phyloP scores from a whole-genome alignment of 108 stramenopile genomes.

The Stephanodiscus minutulus region DNA sequence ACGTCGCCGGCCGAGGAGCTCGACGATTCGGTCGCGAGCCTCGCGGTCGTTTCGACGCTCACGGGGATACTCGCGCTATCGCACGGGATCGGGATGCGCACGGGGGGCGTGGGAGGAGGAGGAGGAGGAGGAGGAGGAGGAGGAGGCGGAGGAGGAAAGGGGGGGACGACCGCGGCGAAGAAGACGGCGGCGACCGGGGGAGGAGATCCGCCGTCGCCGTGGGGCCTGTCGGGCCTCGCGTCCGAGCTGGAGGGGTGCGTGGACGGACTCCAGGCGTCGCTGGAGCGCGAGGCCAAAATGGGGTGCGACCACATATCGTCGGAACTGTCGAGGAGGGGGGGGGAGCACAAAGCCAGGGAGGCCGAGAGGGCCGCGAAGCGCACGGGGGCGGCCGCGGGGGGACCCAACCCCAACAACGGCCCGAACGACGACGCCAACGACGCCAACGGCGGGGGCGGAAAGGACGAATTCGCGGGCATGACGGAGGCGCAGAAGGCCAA shows the following conservation, averaged over 20 bases:
- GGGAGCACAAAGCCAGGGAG: constrained; percentile 55
- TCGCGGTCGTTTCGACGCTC: constrained; percentile 34
- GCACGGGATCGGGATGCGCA: constrained; percentile 6
- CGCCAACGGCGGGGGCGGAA: background rate
- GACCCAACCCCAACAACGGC: too few relatives aligned
- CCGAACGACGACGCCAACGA: constrained; percentile 2
- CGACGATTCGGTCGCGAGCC: constrained; percentile 46
- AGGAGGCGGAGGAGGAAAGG: too few relatives aligned
- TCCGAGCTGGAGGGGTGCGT: constrained; percentile 19
- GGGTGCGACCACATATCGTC: constrained; percentile 27
- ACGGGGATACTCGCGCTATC: constrained; percentile 15
- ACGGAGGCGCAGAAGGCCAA: constrained; percentile 68
- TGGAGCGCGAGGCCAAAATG: constrained; percentile 39
- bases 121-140: too few relatives aligned
- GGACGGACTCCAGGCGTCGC: constrained; percentile 11
- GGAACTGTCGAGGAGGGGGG: constrained; percentile 40
- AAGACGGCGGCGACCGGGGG: too few relatives aligned
- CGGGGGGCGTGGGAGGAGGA: background rate
- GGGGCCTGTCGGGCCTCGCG: constrained; percentile 19
- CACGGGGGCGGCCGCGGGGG: constrained; percentile 21
- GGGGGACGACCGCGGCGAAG: too few relatives aligned
- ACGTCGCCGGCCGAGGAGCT: constrained; percentile 9
- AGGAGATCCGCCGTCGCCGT: background rate
- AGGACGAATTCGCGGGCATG: constrained; percentile 65
- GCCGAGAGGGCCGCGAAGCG: constrained; percentile 52